Percentiles rank a stretch among this genome's conserved stretches.
Conservation (phyloP, 2,329 filamentous ascomycete species). For the Epichloe amarillans region DNA sequence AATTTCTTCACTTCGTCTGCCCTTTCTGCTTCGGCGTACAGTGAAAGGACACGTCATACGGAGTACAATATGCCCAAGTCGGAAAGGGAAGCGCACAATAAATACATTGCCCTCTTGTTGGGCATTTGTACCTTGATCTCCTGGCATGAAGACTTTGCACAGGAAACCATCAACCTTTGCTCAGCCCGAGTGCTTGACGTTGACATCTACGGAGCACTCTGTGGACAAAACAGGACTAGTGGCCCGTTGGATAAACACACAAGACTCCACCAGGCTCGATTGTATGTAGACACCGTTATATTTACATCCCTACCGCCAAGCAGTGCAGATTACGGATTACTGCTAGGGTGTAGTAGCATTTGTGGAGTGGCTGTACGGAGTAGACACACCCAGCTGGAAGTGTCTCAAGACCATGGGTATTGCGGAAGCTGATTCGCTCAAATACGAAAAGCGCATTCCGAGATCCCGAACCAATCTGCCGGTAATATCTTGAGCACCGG, state of each 20-base stretch:
- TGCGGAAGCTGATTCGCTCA: conserved; percentile 4
- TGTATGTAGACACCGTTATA: not conserved
- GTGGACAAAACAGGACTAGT: not conserved
- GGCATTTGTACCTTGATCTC: too few species aligned
- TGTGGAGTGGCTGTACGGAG: not conserved
- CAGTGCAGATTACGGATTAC: not conserved
- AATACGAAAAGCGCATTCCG: conserved; percentile 4
- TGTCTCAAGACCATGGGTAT: not conserved
- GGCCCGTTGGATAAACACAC: not conserved
- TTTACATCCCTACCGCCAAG: not conserved
- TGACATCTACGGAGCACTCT: too few species aligned
- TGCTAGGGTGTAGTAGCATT: not conserved
- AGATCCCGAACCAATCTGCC: conserved; percentile 7
- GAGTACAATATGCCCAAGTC: too few species aligned
- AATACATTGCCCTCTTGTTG: too few species aligned
- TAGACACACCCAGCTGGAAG: not conserved
- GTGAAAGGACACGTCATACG: too few species aligned
- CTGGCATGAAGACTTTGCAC: too few species aligned
- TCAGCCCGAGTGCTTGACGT: too few species aligned
- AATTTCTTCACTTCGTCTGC: too few species aligned
- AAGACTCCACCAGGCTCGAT: not conserved
- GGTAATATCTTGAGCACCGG: conserved; percentile 4
- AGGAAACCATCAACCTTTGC: too few species aligned
- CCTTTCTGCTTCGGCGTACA: too few species aligned
- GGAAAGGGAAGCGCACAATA: too few species aligned